Evolutionary conservation across 768 basidiomycete species (phyloP), one percentile per base, ranked within the genome.

Genomic region (Russula earlei): DNA sequence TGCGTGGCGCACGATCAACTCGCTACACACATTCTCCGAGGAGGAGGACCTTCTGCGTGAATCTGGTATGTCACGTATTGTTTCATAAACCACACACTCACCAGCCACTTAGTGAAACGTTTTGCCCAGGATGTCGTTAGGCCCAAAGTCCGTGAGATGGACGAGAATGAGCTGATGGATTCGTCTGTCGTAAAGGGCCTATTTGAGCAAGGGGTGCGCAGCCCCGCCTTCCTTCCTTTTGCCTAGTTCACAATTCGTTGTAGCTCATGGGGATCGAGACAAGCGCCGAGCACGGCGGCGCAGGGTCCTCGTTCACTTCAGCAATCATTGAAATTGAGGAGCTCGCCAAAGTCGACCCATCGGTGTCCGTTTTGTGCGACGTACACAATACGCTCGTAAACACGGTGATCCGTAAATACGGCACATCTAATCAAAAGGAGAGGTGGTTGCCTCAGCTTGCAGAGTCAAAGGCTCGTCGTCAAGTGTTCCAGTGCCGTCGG

Each of bases 221-320:
- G 40, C 33, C 36, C 37, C 40, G 12, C 14, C 11, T 37, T 27
- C 14, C 34, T 54, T 46, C 17, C 17, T 52, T 41, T 22, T 36
- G 37, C 48, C 42, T 29, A 27, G 38, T 40, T 56, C 40, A 48
- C 36, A 19, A 49, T 31, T 17, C 29, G 19, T 24, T 55, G 34
- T 44, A 96, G 92, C 80, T 98, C 45, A 99, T 99, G 96, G 95
- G 91, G 36, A 95, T 99, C 55, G 96, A 98, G 72, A 97, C 91
- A 7, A 79, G 77, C 46, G 77, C 79, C 17, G 90, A 85, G 22
- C 79, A 88, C 56, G 89, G 87, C 4, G 96, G 96, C 34, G 78
- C 94, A 4, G 94, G 87, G 65, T 85, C 81, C 29, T 91, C 91
- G 2, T 99, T 99, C 71, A 96, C 87, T 0, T 84, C 91, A 1